phyloP scores from a whole-genome alignment of 345 rosid genomes.

The Euphorbia peplus region DNA sequence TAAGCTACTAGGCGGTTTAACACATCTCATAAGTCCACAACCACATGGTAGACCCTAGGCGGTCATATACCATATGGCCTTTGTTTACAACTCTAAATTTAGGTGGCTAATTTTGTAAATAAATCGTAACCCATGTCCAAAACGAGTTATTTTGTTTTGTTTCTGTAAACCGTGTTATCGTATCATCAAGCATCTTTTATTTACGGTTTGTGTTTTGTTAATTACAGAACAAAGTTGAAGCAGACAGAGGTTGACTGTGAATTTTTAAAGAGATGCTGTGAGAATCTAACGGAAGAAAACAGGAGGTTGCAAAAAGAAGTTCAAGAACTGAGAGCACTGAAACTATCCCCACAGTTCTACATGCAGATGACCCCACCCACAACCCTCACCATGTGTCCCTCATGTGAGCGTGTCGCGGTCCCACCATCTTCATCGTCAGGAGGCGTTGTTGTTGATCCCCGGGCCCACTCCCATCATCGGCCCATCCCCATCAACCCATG shows the following conservation, averaged over 20 bases:
- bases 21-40: too few relatives aligned
- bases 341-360: conserved; percentile 94
- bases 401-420: conserved; percentile 87
- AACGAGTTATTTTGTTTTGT: too few relatives aligned
- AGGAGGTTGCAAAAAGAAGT: conserved; percentile 92
- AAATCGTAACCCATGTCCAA: too few relatives aligned
- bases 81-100: too few relatives aligned
- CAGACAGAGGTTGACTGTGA: conserved; percentile 99
- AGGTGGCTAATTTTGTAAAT: too few relatives aligned
- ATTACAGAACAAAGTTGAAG: conserved; percentile 86
- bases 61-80: too few relatives aligned
- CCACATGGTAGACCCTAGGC: too few relatives aligned
- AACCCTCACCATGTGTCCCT: conserved; percentile 97
- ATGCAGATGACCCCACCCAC: conserved; percentile 99
- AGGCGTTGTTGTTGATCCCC: conserved; percentile 34
- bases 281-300: conserved; percentile 95
- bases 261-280: conserved; percentile 89
- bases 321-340: conserved; percentile 88
- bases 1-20: too few relatives aligned
- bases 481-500: conserved; percentile 19
- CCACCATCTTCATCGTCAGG: conserved; percentile 46
- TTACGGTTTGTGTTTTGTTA: conserved; percentile 1
- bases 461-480: conserved; percentile 23
- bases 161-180: too few relatives aligned
- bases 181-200: not conserved